Evolutionary conservation across 495 filamentous ascomycete genomes (phyloP).

Genomic region (Aspergillus panamensis): DNA sequence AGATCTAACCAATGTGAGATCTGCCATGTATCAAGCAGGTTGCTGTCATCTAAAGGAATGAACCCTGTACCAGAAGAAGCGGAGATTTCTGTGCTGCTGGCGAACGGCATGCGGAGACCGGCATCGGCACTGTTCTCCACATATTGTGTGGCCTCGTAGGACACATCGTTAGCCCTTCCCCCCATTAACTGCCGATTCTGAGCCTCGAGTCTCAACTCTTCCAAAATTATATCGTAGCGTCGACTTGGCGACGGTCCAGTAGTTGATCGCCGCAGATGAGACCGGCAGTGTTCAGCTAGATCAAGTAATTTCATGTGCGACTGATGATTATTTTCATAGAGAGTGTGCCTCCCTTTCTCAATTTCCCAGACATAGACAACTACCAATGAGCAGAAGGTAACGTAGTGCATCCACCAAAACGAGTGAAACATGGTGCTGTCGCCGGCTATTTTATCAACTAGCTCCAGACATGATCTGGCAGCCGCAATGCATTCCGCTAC

Average conservation of each 20-base stretch:
- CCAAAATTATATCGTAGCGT: conserved; percentile 25
- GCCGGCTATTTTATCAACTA: conserved; percentile 19
- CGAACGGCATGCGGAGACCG: not conserved
- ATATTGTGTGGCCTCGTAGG: not conserved
- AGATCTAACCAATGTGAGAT: conserved; percentile 24
- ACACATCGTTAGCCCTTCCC: not conserved
- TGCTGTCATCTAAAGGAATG: not conserved
- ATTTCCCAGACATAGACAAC: conserved; percentile 38
- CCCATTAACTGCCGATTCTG: not conserved
- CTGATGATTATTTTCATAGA: not conserved
- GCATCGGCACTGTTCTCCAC: not conserved
- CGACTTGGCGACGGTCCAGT: conserved; percentile 20
- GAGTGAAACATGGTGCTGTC: conserved; percentile 27
- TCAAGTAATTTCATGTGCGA: not conserved
- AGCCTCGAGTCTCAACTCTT: conserved; percentile 16
- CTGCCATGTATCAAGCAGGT: conserved; percentile 17
- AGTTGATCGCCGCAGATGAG: not conserved
- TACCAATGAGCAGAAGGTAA: conserved; percentile 34
- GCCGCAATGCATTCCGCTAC: not conserved
- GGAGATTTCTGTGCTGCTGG: not conserved
- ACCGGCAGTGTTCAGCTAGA: conserved; percentile 1
- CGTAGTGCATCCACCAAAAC: conserved; percentile 41
- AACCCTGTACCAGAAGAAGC: not conserved
- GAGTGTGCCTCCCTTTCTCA: conserved; percentile 17
- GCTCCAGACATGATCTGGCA: conserved; percentile 7